Base-by-base conservation (phyloP, 1,284 basidiomycete species). In the Heterobasidion irregulare region DNA sequence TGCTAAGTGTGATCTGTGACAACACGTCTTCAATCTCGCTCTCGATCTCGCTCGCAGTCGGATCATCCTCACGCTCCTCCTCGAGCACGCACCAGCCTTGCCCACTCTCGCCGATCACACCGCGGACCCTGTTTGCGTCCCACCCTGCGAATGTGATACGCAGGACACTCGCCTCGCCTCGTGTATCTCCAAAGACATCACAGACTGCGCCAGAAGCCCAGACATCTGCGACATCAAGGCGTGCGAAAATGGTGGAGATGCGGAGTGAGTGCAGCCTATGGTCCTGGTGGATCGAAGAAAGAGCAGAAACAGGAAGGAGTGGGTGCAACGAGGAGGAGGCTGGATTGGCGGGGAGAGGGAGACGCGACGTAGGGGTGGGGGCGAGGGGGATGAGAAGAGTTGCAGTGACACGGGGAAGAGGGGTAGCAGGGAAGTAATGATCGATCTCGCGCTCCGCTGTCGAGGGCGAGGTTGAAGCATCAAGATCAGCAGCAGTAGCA, bases 41-140 rank as follows among this genome's bases (percentile, higher is more conserved):
- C 35, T 68, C 67, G 32, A 12, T 36, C 13, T 33, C 48, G 12
- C 12, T 59, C 62, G 43, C 66, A 65, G 2, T 69, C 70, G 26
- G 26, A 7, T 75, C 74, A n/a, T 68, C 68, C 34, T 68, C 65
- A 54, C 65, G 58, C 2, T 75, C 70, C 67, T 89, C 86, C 63
- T 86, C 80, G 10, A 89, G 65, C 0, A 76, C 72, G 69, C 86
- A 90, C 87, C 88, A 90, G 0, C 83, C 84, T 5, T 73, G 78
- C 16, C 82, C 79, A 35, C 79, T 80, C 64, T 86, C 82, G 12
- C 87, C 87, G 16, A 89, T 75, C 32, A 89, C 75, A 48, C 76
- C 66, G 44, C 83, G 72, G 6, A 91, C 86, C 53, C 78, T 75
- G 12, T 68, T 70, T 56, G 74, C 75, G 2, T 75, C 77, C 88